Evolutionary conservation across 768 basidiomycete species (phyloP), one percentile per base, ranked within the genome.

Genomic region (Phaeotremella fagi): DNA sequence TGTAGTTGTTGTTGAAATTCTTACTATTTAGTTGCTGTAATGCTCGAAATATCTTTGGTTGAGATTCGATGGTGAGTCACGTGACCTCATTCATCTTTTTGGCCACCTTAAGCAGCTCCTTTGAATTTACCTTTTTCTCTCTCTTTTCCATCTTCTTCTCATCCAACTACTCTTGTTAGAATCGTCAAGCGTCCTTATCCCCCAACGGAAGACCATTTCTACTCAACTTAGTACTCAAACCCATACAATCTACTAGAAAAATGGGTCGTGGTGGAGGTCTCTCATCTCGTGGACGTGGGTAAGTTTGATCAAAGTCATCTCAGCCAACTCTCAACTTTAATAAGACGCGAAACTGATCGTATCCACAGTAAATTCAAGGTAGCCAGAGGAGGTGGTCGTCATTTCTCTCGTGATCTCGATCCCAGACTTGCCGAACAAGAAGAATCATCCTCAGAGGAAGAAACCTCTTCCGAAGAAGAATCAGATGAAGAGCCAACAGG

Each of bases 341-440:
- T 24, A 12, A 7, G 11, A 24, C n/a, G 20, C n/a, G 12, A 27
- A 5, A 42, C n/a, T n/a, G n/a, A n/a, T n/a, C n/a, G n/a, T n/a
- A n/a, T n/a, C n/a, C n/a, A n/a, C n/a, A 59, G 88, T 57, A 88
- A 85, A 75, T 88, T 82, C 78, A 90, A 90, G 80, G 79, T 83
- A 61, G 87, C 85, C 70, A 87, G 90, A 47, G 90, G 90, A 61
- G 90, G 90, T 31, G 90, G 90, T 47, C 82, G 90, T 56, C 84
- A 78, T 71, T 92, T 91, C 75, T 74, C 74, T 15, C 87, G 87
- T 83, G 53, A 71, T 50, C 55, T 66, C n/a, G 60, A 66, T 37
- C 60, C 64, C 23, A 52, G 68, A 7, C 37, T 37, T 15, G 61
- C 48, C 18, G 38, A 52, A 25, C 36, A 48, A 33, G 69, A 68